Evolutionary conservation across 306 rosid species (phyloP).

Genomic region (Glycine latifolia): DNA sequence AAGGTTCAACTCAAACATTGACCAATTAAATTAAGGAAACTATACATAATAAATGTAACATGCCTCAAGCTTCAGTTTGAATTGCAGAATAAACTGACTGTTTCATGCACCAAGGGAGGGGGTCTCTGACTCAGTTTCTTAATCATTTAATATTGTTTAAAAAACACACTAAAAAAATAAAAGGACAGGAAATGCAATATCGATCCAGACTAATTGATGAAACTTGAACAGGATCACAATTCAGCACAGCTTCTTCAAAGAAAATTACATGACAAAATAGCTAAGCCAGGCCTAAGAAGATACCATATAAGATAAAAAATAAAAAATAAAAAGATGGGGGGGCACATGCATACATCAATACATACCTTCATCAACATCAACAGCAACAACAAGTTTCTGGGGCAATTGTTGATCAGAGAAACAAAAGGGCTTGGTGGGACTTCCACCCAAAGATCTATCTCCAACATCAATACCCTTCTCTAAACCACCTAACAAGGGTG

Average conservation of each 20-base stretch:
- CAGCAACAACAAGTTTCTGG: slow-evolving; percentile 72
- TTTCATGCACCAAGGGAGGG: neutral
- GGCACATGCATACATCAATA: neutral
- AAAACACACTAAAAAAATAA: neutral
- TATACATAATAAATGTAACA: slow-evolving; percentile 13
- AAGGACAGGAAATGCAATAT: neutral
- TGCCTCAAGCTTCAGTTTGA: neutral
- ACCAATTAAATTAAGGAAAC: neutral
- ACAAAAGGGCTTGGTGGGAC: slow-evolving; percentile 41
- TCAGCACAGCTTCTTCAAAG: neutral
- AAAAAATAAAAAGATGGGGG: neutral
- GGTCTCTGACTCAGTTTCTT: slow-evolving; percentile 6
- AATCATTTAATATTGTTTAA: neutral
- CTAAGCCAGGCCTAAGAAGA: neutral
- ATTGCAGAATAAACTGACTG: neutral
- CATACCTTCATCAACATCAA: slow-evolving; percentile 88
- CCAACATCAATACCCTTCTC: slow-evolving; percentile 30
- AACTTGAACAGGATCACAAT: slow-evolving; percentile 10
- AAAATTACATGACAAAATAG: neutral
- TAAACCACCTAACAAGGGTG: slow-evolving; percentile 40
- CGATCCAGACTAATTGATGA: neutral
- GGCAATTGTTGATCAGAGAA: slow-evolving; percentile 52
- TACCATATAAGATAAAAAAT: neutral
- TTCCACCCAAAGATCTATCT: slow-evolving; percentile 43
- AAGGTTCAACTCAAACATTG: neutral